Evolutionary conservation across 805 yeast genomes (phyloP), one percentile per base, ranked within the genome.

Genomic region (Geotrichum ghanense): DNA sequence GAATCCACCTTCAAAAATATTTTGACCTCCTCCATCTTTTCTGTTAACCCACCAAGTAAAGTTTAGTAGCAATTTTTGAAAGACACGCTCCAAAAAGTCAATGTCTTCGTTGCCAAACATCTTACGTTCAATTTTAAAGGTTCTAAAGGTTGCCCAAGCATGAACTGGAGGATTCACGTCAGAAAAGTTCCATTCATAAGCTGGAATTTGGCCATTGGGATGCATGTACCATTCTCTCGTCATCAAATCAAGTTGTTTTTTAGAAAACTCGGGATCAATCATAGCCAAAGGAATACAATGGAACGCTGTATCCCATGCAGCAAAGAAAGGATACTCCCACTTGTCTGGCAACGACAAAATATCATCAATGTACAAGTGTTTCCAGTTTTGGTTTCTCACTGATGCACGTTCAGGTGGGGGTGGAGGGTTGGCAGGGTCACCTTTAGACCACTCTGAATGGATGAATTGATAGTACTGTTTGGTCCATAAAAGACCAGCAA

Each of bases 101-200:
- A 82, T 65, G 63, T 88, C 97, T 53, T 81, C 84, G 19, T 71
- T 67, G n/a, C 89, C 89, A 61, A 81, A 82, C 78, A 85, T 71
- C 60, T 83, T 85, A 53, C 92, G 71, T 65, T 89, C 96, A 55
- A 87, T 76, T 64, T 89, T 88, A 67, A 78, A 88, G 39, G 84
- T 84, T 56, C 97, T 74, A 62, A 79, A 88, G 12, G 89, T 80
- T 1, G 96, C 81, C 96, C 96, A 88, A 0, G 96, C 96, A 62
- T 89, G 96, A 27, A 88, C 97, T 0, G 97, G 97, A 1, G 97
- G 97, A 61, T 88, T 88, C n/a, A 89, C 95, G 63, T 88, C 97
- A 51, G 83, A 71, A 58, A 88, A 88, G 62, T 89, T 88, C 97
- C 97, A 88, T 65, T 88, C 97, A 63, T 88, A 88, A 12, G 96